Evolutionary conservation across 2,329 filamentous ascomycete genomes (phyloP), one percentile per base, ranked within the genome.

Genomic region (Hirsutella thompsonii): DNA sequence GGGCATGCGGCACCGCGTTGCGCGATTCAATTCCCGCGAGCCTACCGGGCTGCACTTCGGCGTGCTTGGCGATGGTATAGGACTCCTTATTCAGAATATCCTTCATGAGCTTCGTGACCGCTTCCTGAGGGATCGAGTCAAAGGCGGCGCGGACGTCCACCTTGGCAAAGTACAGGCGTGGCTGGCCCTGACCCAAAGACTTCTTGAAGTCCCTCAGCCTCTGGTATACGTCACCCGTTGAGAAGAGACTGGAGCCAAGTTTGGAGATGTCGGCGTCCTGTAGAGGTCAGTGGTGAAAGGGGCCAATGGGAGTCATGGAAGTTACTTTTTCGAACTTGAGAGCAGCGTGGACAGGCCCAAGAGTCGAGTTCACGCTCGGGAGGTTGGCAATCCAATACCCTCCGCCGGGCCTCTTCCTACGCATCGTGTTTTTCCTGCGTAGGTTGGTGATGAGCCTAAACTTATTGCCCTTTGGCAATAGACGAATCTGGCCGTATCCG

Each of bases 91-190:
- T 64, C 47, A 59, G 75, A 47, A 73, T 76, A 40, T 55, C 79
- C 43, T 47, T 59, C 47, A 93, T 72, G 20, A 96, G 66, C 20
- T 68, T 57, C 28, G 95, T 55, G 16, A 96, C 67, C 1, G 77
- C 75, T 20, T 72, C 62, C 56, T 96, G 92, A 0, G 92, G 92
- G 36, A 98, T 95, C 0, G 84, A 94, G 59, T 98, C 92, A 56
- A 95, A 98, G 51, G 90, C 94, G 2, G 86, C 79, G 55, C 85
- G 76, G 18, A 98, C 89, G 54, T 98, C 92, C 11, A 94, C 69
- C 57, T 98, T 98, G 45, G 81, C 89, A 60, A 96, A 94, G 60
- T 84, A 96, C 1, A 95, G 61, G 4, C 60, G 32, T 8, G 55
- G 52, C 0, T 60, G 51, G 0, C 48, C 46, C 2, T 59, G 43